Evolutionary conservation across 805 yeast genomes (phyloP), one percentile per base, ranked within the genome.

Genomic region (Lipomyces kockii): DNA sequence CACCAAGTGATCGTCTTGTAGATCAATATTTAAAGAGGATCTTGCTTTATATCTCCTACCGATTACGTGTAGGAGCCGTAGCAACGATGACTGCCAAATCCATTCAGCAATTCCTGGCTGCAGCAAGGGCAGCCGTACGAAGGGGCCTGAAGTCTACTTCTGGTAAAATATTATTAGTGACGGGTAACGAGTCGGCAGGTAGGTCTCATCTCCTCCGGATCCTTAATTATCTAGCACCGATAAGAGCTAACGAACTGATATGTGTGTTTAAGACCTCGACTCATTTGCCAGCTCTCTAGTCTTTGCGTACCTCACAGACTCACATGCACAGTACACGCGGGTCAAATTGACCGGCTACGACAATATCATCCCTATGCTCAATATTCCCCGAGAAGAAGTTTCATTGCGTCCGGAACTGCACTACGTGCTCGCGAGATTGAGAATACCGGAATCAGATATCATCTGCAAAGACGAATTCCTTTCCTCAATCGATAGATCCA

Each of bases 151-250:
- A n/a, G n/a, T 27, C 57, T 12, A 34, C 62, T 4, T 56, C 51
- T 17, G 54, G 46, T 6, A 51, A 52, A 25, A 58, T 58, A 3
- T 29, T 68, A 7, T 64, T 89, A 27, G 93, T 89, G 0, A 80
- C 89, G 0, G 98, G 98, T 0, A 92, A 92, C 75, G 95, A 92
- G 74, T 86, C 95, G 3, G 93, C 95, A 0, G 89, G 80, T 77
- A 61, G 17, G 75, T 70, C 7, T 25, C 25, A 2, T 52, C 32
- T 29, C 32, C 32, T 29, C 32, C 1, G 29, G 14, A 52, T 2
- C 27, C 32, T 2, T 7, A 14, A 17, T 7, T 9, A 35, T 3
- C 37, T 0, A 35, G 25, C n/a, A 29, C 11, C 32, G 25, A 25
- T n/a, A 2, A 6, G 14, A 49, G 32, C 22, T 17, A 58, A 58